These are phyloP conservation scores for Cytospora chrysosperma DNA, from an alignment of 2,329 filamentous ascomycete species.

Conservation along the genomic window DNA sequence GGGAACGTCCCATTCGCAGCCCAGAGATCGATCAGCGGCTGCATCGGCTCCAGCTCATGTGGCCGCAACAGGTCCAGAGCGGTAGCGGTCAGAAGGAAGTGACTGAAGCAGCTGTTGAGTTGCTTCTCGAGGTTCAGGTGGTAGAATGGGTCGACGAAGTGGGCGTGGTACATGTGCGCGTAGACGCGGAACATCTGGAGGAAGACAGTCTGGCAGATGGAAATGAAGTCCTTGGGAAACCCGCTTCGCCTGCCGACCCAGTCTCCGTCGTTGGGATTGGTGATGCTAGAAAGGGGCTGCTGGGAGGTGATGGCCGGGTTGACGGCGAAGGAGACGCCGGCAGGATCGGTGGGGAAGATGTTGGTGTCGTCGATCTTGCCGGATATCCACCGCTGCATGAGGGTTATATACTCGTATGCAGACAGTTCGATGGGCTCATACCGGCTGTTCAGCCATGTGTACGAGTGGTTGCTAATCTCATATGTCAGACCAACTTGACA, in stretches of 20 bases:
- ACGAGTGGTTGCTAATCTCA: slow-evolving; percentile 67
- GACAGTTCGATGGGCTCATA: slow-evolving; percentile 76
- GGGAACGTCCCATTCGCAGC: slow-evolving; percentile 74
- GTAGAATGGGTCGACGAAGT: slow-evolving; percentile 72
- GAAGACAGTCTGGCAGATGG: slow-evolving; percentile 79
- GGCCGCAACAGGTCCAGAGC: slow-evolving; percentile 70
- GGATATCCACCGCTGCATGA: slow-evolving; percentile 84
- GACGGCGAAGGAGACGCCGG: slow-evolving; percentile 53
- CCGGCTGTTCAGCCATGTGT: slow-evolving; percentile 80
- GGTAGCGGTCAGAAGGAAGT: slow-evolving; percentile 67
- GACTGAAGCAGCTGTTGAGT: slow-evolving; percentile 71
- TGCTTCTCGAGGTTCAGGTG: slow-evolving; percentile 67
- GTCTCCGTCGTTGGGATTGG: slow-evolving; percentile 44
- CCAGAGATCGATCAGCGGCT: slow-evolving; percentile 77
- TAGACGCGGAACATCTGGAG: slow-evolving; percentile 91
- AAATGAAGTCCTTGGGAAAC: slow-evolving; percentile 74
- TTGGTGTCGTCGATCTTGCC: slow-evolving; percentile 76
- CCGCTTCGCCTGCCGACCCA: slow-evolving; percentile 82
- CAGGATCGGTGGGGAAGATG: slow-evolving; percentile 75
- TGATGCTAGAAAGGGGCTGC: slow-evolving; percentile 38
- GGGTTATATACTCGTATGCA: slow-evolving; percentile 77
- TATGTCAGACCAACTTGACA: slow-evolving; percentile 15
- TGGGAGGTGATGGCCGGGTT: slow-evolving; percentile 51
- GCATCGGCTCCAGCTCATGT: slow-evolving; percentile 80
- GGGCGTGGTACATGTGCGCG: slow-evolving; percentile 84